Conservation (phyloP, 1,139 yeast species). For the Taphrina confusa region DNA sequence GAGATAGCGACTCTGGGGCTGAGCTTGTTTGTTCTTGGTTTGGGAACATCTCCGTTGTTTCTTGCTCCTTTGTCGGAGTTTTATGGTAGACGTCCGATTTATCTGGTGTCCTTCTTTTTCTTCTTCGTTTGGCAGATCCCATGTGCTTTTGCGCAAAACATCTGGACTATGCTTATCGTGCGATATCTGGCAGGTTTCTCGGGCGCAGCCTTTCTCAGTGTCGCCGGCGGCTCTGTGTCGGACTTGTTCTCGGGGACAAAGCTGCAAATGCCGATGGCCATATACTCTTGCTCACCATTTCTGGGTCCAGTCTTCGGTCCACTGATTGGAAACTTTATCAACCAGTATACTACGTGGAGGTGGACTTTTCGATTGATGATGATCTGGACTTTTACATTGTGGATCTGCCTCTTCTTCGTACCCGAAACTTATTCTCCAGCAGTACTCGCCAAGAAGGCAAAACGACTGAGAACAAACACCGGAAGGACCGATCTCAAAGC, state of each 20-base stretch:
- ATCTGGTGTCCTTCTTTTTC: conserved; percentile 58
- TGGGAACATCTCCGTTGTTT: conserved; percentile 68
- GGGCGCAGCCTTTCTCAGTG: conserved; percentile 69
- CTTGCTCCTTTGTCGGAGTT: conserved; percentile 76
- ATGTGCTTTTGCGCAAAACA: conserved; percentile 64
- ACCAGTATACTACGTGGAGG: conserved; percentile 55
- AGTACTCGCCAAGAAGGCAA: conserved; percentile 60
- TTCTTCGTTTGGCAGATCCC: conserved; percentile 65
- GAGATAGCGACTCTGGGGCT: conserved; percentile 38
- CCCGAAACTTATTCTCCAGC: conserved; percentile 78
- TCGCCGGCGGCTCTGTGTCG: conserved; percentile 74
- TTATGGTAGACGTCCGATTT: conserved; percentile 68
- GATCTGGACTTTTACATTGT: conserved; percentile 65
- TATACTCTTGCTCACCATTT: conserved; percentile 71
- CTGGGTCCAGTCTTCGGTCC: conserved; percentile 78
- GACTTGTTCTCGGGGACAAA: conserved; percentile 62
- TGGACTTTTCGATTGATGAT: conserved; percentile 66
- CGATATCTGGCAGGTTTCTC: conserved; percentile 69
- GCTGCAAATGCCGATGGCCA: conserved; percentile 68
- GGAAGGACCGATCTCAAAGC: conserved; percentile 58
- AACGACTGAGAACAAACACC: conserved; percentile 58
- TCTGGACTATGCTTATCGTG: conserved; percentile 63
- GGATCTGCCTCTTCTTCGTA: conserved; percentile 53
- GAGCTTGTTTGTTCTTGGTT: conserved; percentile 65
- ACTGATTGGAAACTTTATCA: conserved; percentile 65